These are phyloP conservation scores for Calonectria naviculata DNA, from an alignment of 2,329 filamentous ascomycete species.

Conservation along the genomic window DNA sequence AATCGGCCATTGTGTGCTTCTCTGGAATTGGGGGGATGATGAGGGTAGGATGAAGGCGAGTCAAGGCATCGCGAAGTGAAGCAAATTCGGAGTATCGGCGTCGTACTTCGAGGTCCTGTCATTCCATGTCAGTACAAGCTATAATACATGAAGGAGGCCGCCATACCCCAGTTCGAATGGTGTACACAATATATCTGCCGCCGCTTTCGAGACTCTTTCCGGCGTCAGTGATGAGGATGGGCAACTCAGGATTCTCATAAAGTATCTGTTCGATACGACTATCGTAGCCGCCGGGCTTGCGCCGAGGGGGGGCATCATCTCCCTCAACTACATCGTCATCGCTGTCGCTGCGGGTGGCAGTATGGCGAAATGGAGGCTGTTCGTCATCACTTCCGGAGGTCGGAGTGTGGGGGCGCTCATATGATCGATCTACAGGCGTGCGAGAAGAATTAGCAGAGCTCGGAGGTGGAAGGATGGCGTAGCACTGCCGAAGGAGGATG, in stretches of 20 bases:
- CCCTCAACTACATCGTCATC: slow-evolving; percentile 59
- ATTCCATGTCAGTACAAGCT: slow-evolving; percentile 4
- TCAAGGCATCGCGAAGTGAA: slow-evolving; percentile 87
- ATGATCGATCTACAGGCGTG: slow-evolving; percentile 49
- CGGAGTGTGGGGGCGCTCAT: slow-evolving; percentile 77
- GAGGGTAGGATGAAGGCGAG: slow-evolving; percentile 91
- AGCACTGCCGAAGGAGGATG: slow-evolving; percentile 8
- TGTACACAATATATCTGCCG: slow-evolving; percentile 96
- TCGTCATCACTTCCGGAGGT: slow-evolving; percentile 77
- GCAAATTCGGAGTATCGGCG: slow-evolving; percentile 97
- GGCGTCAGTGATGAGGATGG: slow-evolving; percentile 92
- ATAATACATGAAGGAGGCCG: not conserved
- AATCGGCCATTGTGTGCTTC: slow-evolving; percentile 99
- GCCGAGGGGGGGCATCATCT: slow-evolving; percentile 62
- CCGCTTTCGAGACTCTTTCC: slow-evolving; percentile 95
- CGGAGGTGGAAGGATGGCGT: not conserved
- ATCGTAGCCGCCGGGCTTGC: slow-evolving; percentile 89
- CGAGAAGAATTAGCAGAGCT: slow-evolving; percentile 22
- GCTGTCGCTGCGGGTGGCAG: slow-evolving; percentile 46
- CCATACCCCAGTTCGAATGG: slow-evolving; percentile 92
- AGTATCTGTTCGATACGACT: slow-evolving; percentile 98
- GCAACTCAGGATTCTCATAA: slow-evolving; percentile 91
- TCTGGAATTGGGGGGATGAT: slow-evolving; percentile 98
- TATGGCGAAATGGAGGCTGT: slow-evolving; percentile 56
- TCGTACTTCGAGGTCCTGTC: slow-evolving; percentile 91